Conservation (phyloP, 2,329 filamentous ascomycete species). For the Hirsutella thompsonii region DNA sequence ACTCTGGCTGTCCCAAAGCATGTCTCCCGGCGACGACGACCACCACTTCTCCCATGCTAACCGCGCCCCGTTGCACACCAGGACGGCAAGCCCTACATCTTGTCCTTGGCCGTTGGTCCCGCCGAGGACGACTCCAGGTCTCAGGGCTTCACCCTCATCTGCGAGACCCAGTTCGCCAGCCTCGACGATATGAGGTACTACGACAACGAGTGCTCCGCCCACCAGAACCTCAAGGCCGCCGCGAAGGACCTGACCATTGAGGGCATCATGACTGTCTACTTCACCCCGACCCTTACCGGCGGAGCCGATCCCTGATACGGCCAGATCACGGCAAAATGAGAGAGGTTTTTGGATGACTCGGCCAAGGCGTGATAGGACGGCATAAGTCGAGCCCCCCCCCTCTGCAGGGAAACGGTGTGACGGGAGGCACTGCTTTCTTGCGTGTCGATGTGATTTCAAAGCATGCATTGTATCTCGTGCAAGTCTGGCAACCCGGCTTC, state of each 20-base stretch:
- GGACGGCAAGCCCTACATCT: slow-evolving; percentile 61
- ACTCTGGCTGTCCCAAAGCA: no score
- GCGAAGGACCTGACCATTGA: slow-evolving; percentile 16
- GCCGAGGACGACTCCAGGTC: slow-evolving; percentile 44
- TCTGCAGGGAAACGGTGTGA: no score
- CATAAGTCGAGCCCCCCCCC: no score
- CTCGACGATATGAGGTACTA: slow-evolving; percentile 60
- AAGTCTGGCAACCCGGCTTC: no score
- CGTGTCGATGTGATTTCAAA: no score
- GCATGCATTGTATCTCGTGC: no score
- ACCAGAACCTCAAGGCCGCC: slow-evolving; percentile 26
- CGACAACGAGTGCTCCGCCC: slow-evolving; percentile 38
- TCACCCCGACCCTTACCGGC: slow-evolving; percentile 15
- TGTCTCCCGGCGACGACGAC: no score
- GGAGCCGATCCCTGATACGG: neutral
- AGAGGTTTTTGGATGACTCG: no score
- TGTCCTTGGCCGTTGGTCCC: slow-evolving; percentile 38
- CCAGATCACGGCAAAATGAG: no score
- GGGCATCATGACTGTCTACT: slow-evolving; percentile 27
- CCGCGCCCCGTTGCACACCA: slow-evolving; percentile 19
- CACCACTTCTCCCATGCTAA: no score
- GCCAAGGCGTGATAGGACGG: no score
- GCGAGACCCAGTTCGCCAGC: slow-evolving; percentile 49
- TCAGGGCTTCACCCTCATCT: slow-evolving; percentile 53
- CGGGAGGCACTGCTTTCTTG: no score